A percentile compares a stretch with the other conserved stretches of the same genome.
phyloP scores from a whole-genome alignment of 2,329 filamentous ascomycete genomes.

The Penicillium sp. region DNA sequence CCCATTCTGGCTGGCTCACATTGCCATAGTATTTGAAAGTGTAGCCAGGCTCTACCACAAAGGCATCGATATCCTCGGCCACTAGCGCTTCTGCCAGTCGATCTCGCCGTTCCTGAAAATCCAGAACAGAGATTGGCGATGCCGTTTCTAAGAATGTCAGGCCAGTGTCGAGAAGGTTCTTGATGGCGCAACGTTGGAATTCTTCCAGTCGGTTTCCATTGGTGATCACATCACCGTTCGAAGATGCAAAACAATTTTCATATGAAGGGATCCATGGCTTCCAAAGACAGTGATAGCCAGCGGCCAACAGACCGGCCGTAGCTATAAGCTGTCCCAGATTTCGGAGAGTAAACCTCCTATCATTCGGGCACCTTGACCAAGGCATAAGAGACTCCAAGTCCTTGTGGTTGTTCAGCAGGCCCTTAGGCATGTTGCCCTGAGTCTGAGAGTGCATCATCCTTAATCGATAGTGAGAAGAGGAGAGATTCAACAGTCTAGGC shows the following conservation, averaged over 20 bases:
- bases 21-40: conserved; percentile 69
- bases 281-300: background rate
- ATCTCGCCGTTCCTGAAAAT: conserved; percentile 61
- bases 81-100: conserved; percentile 61
- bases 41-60: conserved; percentile 66
- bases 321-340: background rate
- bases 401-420: background rate
- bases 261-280: background rate
- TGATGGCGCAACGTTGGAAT: conserved; percentile 57
- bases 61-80: conserved; percentile 58
- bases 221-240: background rate
- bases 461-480: background rate
- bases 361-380: background rate
- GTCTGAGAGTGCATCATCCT: background rate
- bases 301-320: conserved; percentile 1
- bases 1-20: conserved; percentile 64
- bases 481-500: background rate
- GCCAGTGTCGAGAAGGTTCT: conserved; percentile 48
- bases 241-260: background rate
- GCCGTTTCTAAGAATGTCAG: conserved; percentile 38
- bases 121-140: conserved; percentile 52
- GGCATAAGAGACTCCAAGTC: background rate
- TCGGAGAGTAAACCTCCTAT: background rate
- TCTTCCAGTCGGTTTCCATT: background rate
- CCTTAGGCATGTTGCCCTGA: conserved; percentile 3